A percentile compares a stretch with the other conserved stretches of the same genome.
Evolutionary conservation across 148 eudicot genomes (phyloP).

Genomic region (Nyssa sinensis): DNA sequence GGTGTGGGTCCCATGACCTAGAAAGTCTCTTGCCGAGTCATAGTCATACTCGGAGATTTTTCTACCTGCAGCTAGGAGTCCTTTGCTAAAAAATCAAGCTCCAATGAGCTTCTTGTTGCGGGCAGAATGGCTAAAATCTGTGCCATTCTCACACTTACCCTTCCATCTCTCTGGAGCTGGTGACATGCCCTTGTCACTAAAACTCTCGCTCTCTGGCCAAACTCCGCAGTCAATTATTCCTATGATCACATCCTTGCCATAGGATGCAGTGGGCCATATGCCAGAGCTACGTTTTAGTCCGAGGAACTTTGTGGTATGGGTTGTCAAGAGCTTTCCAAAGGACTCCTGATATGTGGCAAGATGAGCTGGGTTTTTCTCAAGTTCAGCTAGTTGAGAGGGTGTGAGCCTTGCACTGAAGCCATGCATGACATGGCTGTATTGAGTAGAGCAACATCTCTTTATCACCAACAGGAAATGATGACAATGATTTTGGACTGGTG

Average conservation of each 20-base stretch:
- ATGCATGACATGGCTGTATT: conserved; percentile 1
- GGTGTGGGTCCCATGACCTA: conserved; percentile 19
- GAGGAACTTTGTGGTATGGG: background rate
- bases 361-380: background rate
- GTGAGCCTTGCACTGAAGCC: conserved; percentile 6
- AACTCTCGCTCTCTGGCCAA: conserved; percentile 12
- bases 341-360: background rate
- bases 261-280: background rate
- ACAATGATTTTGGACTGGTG: conserved; percentile 1
- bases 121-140: conserved; percentile 8
- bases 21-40: conserved; percentile 9
- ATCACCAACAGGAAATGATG: background rate
- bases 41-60: background rate
- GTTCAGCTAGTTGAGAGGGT: background rate
- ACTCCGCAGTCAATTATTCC: background rate
- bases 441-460: background rate
- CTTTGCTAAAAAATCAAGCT: conserved; percentile 27
- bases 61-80: background rate
- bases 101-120: conserved; percentile 35
- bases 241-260: background rate
- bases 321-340: background rate
- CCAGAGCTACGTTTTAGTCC: background rate
- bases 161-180: conserved; percentile 9
- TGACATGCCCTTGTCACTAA: background rate
- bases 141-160: conserved; percentile 15